A percentile compares a stretch with the other conserved stretches of the same genome.
Conservation (phyloP, 2,329 filamentous ascomycete species). For the Phialemoniopsis sp. region DNA sequence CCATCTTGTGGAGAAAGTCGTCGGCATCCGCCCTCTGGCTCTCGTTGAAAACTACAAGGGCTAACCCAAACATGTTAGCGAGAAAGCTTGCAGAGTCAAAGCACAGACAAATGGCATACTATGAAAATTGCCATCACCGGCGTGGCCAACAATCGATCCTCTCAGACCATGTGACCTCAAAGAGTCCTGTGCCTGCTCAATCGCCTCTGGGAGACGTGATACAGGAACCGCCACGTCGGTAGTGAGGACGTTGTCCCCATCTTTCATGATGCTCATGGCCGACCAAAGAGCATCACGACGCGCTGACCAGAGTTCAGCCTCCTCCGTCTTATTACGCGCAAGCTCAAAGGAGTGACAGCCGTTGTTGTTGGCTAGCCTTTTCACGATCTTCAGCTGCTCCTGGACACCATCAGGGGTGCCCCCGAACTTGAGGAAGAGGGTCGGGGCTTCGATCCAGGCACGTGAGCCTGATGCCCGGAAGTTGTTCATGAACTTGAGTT, state of each 20-base stretch:
- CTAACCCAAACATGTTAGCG: no score
- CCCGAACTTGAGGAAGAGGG: conserved; percentile 72
- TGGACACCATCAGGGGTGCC: conserved; percentile 61
- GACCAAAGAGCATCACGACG: conserved; percentile 39
- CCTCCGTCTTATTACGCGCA: no score
- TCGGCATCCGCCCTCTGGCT: conserved; percentile 34
- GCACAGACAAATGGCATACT: no score
- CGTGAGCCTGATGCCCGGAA: conserved; percentile 35
- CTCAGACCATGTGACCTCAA: no score
- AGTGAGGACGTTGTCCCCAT: conserved; percentile 55
- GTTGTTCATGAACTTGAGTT: conserved; percentile 66
- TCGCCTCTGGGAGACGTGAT: conserved; percentile 50
- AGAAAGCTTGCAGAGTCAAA: no score
- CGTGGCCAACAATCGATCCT: conserved; percentile 60
- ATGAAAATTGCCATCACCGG: conserved; percentile 68
- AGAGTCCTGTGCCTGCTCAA: conserved; percentile 2
- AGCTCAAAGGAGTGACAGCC: conserved; percentile 6
- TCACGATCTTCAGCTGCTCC: conserved; percentile 51
- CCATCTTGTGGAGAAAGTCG: conserved; percentile 58
- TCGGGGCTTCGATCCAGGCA: conserved; percentile 65
- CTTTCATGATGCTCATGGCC: conserved; percentile 50
- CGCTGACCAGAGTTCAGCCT: conserved; percentile 64
- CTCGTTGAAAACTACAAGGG: no score
- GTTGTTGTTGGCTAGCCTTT: conserved; percentile 46
- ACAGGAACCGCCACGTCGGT: conserved; percentile 68